These are phyloP conservation scores for Plasmopara muralis DNA, from an alignment of 352 stramenopile genomes.

Conservation along the genomic window DNA sequence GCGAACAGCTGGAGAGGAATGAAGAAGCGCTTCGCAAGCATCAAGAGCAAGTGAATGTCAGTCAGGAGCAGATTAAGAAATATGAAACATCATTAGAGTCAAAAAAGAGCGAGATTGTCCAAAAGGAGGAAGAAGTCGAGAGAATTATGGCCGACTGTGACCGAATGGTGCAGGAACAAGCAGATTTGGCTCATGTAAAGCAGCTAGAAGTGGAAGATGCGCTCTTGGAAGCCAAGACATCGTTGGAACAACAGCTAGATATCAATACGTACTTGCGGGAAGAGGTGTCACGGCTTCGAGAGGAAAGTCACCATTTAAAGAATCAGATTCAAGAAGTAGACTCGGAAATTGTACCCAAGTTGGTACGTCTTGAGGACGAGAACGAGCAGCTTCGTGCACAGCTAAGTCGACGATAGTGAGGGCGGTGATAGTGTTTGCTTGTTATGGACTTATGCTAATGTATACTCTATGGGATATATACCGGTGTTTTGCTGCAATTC, in stretches of 20 bases:
- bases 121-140: slow-evolving; percentile 78
- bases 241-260: slow-evolving; percentile 77
- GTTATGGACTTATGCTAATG: background rate
- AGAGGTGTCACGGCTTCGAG: slow-evolving; percentile 69
- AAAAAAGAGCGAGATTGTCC: slow-evolving; percentile 56
- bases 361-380: slow-evolving; percentile 79
- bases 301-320: slow-evolving; percentile 81
- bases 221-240: slow-evolving; percentile 76
- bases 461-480: background rate
- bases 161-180: slow-evolving; percentile 81
- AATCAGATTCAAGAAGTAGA: slow-evolving; percentile 86
- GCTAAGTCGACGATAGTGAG: slow-evolving; percentile 24
- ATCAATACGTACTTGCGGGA: slow-evolving; percentile 82
- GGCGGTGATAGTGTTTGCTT: background rate
- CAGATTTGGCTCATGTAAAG: slow-evolving; percentile 66
- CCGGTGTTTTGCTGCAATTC: too few species aligned
- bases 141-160: slow-evolving; percentile 80
- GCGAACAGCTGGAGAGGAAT: slow-evolving; percentile 61
- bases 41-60: slow-evolving; percentile 60
- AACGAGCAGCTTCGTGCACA: slow-evolving; percentile 61
- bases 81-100: slow-evolving; percentile 64
- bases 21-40: slow-evolving; percentile 57
- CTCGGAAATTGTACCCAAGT: slow-evolving; percentile 72
- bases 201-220: slow-evolving; percentile 81
- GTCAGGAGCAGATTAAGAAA: slow-evolving; percentile 52